Evolutionary conservation across 495 filamentous ascomycete species (phyloP).

Genomic region (Hypoxylon lienhwacheense): DNA sequence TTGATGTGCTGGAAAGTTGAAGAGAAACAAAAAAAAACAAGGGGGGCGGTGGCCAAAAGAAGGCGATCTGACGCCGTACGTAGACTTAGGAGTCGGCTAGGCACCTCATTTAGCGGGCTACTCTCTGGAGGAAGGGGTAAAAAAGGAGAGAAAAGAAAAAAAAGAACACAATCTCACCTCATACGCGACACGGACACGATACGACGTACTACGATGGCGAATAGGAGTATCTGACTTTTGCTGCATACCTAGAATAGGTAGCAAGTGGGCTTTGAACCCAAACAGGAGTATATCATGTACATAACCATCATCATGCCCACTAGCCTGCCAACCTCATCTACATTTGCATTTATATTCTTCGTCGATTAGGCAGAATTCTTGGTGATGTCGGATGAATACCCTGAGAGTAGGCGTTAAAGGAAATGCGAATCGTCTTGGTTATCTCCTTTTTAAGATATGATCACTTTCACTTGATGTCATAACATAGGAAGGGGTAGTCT

Average conservation of each 20-base stretch:
- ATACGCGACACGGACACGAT: slow-evolving; percentile 4
- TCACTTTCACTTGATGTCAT: no score
- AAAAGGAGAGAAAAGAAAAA: no score
- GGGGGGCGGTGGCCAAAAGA: slow-evolving; percentile 4
- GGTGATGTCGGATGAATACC: slow-evolving; percentile 14
- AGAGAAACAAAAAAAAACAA: slow-evolving; percentile 10
- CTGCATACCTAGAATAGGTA: no score
- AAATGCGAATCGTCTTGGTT: not conserved
- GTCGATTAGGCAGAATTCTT: not conserved
- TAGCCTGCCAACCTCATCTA: slow-evolving; percentile 2
- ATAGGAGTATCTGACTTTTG: slow-evolving; percentile 1
- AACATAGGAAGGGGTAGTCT: no score
- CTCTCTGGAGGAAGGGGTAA: no score
- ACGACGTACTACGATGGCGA: not conserved
- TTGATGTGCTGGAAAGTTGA: not conserved
- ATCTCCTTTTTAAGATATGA: not conserved
- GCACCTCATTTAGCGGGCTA: no score
- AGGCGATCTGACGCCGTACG: not conserved
- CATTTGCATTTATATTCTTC: not conserved
- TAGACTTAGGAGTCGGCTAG: not conserved
- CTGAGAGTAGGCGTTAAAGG: not conserved
- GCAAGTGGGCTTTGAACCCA: no score
- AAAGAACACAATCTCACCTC: slow-evolving; percentile 19
- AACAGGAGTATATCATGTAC: no score
- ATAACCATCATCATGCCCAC: no score